These are phyloP conservation scores for Jaltomata sinuosa DNA, from an alignment of 257 asterid genomes.

Conservation along the genomic window DNA sequence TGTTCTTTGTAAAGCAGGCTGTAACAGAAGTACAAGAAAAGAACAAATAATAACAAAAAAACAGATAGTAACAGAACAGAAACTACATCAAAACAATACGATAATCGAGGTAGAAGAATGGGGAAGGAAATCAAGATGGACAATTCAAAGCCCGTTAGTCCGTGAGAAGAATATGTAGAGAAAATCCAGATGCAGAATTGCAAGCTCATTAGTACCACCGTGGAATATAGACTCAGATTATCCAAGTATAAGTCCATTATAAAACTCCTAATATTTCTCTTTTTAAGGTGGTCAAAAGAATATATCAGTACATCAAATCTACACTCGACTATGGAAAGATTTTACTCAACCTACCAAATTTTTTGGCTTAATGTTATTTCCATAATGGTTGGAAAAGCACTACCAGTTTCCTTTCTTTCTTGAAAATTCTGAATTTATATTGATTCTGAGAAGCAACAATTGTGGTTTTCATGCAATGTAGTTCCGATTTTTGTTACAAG, in stretches of 20 bases:
- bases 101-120: too few species aligned
- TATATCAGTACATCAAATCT: neutral
- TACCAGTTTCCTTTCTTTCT: neutral
- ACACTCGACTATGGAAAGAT: too few species aligned
- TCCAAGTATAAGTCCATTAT: neutral
- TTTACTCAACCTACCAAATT: too few species aligned
- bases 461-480: neutral
- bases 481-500: neutral
- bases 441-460: neutral
- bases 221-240: neutral
- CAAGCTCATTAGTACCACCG: neutral
- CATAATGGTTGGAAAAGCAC: neutral
- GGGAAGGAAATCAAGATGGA: neutral
- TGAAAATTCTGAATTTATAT: neutral
- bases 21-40: too few species aligned
- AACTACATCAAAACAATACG: too few species aligned
- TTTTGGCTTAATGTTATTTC: neutral
- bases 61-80: too few species aligned
- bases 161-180: neutral
- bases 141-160: neutral
- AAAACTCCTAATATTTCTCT: neutral
- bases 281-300: neutral
- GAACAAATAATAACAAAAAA: too few species aligned
- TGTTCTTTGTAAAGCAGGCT: neutral
- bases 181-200: neutral